phyloP scores from a whole-genome alignment of 2,329 filamentous ascomycete species.

The Cordyceps fumosorosea region DNA sequence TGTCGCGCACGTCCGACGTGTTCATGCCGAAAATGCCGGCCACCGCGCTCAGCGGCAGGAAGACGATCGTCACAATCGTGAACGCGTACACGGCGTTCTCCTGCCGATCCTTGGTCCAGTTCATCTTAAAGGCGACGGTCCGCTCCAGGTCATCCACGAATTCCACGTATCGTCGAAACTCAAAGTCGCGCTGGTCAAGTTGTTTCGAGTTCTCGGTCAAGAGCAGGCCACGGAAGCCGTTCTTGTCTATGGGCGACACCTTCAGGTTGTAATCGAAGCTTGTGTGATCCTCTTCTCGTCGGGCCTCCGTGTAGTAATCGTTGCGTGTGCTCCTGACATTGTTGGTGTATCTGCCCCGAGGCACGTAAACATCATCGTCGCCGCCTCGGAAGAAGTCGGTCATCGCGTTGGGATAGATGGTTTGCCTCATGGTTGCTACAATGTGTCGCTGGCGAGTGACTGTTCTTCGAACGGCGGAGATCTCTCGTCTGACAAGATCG shows the following conservation, averaged over 20 bases:
- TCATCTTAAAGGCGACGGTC: slow-evolving; percentile 29
- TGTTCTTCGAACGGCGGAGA: slow-evolving; percentile 31
- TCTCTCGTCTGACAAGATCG: slow-evolving; percentile 34
- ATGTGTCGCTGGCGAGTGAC: slow-evolving; percentile 27
- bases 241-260: slow-evolving; percentile 30
- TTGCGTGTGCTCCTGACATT: slow-evolving; percentile 1
- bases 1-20: slow-evolving; percentile 42
- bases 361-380: slow-evolving; percentile 11
- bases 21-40: slow-evolving; percentile 49
- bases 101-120: slow-evolving; percentile 37
- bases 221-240: slow-evolving; percentile 33
- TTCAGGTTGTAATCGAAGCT: slow-evolving; percentile 25
- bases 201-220: slow-evolving; percentile 31
- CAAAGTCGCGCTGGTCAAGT: slow-evolving; percentile 31
- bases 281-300: slow-evolving; percentile 14
- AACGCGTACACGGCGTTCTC: slow-evolving; percentile 44
- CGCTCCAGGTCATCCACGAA: slow-evolving; percentile 26
- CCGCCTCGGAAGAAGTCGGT: slow-evolving; percentile 15
- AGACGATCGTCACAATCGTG: slow-evolving; percentile 43
- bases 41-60: slow-evolving; percentile 39
- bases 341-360: background rate
- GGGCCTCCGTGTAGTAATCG: slow-evolving; percentile 18
- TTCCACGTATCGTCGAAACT: slow-evolving; percentile 25
- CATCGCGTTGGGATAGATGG: slow-evolving; percentile 17
- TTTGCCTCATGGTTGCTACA: slow-evolving; percentile 22